Evolutionary conservation across 192 early-diverging fungal species (phyloP).

Genomic region (Coemansia sp.): DNA sequence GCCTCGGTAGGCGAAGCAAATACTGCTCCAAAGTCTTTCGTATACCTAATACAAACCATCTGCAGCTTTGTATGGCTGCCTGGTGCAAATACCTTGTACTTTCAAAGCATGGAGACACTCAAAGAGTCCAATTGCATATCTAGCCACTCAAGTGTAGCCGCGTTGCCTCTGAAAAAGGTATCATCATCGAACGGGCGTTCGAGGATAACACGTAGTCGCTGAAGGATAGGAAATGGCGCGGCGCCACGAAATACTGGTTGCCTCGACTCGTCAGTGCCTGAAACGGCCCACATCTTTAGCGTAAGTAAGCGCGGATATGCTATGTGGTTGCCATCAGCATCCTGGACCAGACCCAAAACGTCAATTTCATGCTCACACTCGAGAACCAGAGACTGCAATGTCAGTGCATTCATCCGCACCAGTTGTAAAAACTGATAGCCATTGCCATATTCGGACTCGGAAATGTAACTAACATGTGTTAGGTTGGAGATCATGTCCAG

Average conservation of each 20-base stretch:
- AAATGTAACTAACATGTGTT: not conserved
- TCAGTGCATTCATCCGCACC: not conserved
- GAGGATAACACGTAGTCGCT: not conserved
- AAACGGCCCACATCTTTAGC: not conserved
- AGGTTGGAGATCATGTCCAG: not conserved
- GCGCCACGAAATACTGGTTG: not conserved
- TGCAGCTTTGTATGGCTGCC: not conserved
- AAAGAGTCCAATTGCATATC: not conserved
- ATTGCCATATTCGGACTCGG: not conserved
- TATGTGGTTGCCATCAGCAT: not conserved
- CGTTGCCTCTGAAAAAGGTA: not conserved
- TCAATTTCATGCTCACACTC: not conserved
- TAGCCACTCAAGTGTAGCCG: not conserved
- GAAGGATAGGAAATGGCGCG: not conserved
- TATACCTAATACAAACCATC: not conserved
- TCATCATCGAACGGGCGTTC: not conserved
- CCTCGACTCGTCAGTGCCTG: too few species aligned
- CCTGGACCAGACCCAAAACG: not conserved
- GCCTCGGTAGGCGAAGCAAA: not conserved
- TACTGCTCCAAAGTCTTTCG: not conserved
- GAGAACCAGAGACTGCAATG: not conserved
- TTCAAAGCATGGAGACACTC: not conserved
- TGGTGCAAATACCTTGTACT: not conserved
- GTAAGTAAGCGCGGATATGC: not conserved
- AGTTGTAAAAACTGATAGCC: not conserved